Evolutionary conservation across 768 basidiomycete species (phyloP).

Genomic region (Naematelia encephala): DNA sequence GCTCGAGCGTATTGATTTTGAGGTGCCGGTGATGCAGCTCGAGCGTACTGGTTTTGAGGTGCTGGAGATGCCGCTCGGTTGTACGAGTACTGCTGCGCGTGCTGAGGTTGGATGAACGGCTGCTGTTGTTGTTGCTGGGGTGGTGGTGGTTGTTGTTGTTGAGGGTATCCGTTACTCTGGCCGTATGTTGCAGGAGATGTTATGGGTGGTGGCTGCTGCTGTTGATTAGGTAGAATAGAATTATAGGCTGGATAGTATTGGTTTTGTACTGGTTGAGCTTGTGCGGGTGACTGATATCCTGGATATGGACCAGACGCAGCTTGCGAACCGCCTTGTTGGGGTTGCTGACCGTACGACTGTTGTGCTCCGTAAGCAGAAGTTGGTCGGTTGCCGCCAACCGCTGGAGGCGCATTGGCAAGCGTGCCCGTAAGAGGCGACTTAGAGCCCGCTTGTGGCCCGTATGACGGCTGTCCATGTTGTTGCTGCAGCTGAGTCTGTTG

Average conservation of each 20-base stretch:
- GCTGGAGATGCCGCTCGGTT: neutral
- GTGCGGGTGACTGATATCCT: neutral
- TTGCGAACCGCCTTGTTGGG: neutral
- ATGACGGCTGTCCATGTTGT: constrained; percentile 9
- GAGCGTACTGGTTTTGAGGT: constrained; percentile 16
- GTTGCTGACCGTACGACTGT: constrained; percentile 1
- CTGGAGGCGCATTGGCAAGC: neutral
- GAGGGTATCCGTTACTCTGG: neutral
- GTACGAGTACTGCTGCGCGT: constrained; percentile 10
- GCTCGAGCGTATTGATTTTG: constrained; percentile 16
- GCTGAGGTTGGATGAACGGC: constrained; percentile 8
- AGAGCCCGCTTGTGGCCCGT: neutral
- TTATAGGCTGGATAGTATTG: neutral
- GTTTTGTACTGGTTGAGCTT: constrained; percentile 1
- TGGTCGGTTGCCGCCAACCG: neutral
- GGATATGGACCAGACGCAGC: neutral
- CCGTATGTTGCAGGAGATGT: neutral
- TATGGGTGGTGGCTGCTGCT: neutral
- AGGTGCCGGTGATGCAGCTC: constrained; percentile 8
- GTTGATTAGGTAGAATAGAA: neutral
- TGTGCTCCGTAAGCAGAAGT: neutral
- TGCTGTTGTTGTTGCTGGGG: constrained; percentile 1
- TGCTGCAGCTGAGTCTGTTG: constrained; percentile 25
- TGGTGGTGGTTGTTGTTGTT: constrained; percentile 2
- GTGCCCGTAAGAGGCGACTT: neutral